These are phyloP conservation scores for Skeletonema tropicum DNA, from an alignment of 108 stramenopile genomes.

Conservation along the genomic window DNA sequence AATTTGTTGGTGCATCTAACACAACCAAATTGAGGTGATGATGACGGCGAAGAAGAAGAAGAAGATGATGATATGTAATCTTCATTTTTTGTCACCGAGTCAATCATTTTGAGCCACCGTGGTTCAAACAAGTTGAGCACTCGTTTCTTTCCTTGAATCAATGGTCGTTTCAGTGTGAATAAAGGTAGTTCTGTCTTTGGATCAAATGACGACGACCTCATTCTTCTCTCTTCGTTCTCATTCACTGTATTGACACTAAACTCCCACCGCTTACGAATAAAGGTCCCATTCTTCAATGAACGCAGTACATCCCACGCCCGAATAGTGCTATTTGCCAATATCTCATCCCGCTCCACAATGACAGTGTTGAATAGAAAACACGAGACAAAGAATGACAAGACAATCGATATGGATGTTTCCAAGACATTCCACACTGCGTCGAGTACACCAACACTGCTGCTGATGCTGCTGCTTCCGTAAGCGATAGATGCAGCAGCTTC, in stretches of 20 bases:
- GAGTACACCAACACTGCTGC: neutral
- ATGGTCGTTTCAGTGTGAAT: constrained; percentile 56
- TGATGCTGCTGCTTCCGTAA: neutral
- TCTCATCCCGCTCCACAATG: constrained; percentile 51
- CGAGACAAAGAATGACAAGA: constrained; percentile 46
- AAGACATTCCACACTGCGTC: constrained; percentile 5
- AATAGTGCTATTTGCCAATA: constrained; percentile 44
- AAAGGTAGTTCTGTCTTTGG: constrained; percentile 28
- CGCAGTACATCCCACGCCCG: constrained; percentile 33
- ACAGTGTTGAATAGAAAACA: constrained; percentile 58
- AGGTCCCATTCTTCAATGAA: constrained; percentile 38
- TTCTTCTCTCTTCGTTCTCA: neutral
- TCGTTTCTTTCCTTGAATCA: constrained; percentile 36
- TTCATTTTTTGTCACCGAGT: constrained; percentile 18
- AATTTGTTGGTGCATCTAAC: constrained; percentile 64
- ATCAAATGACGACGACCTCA: neutral
- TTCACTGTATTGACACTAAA: constrained; percentile 25
- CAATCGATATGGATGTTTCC: constrained; percentile 26
- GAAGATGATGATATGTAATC: neutral
- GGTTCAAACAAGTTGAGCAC: constrained; percentile 65
- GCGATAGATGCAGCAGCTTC: neutral
- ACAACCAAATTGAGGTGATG: constrained; percentile 43
- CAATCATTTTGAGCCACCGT: constrained; percentile 69
- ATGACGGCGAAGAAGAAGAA: neutral
- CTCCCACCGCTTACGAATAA: constrained; percentile 58